phyloP scores from a whole-genome alignment of 768 basidiomycete genomes.

The Mycena belliarum region DNA sequence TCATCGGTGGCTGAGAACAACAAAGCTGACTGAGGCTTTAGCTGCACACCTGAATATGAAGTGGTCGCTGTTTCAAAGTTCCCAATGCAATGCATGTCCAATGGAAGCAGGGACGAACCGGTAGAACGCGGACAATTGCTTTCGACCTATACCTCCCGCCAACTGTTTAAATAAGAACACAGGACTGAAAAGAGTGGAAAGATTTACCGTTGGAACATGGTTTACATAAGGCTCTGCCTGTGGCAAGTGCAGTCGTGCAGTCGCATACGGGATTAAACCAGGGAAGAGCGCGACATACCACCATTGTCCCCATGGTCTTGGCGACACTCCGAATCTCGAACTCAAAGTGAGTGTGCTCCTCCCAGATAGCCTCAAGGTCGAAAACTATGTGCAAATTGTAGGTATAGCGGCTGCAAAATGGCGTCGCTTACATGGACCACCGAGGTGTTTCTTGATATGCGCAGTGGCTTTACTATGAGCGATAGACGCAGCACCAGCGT shows the following conservation, averaged over 20 bases:
- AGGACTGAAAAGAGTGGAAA: background rate
- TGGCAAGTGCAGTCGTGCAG: background rate
- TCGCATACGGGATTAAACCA: no score
- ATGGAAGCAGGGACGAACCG: slow-evolving; percentile 23
- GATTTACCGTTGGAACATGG: slow-evolving; percentile 53
- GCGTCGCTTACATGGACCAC: slow-evolving; percentile 39
- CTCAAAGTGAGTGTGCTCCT: slow-evolving; percentile 58
- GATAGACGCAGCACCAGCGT: slow-evolving; percentile 41
- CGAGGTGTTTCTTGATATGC: slow-evolving; percentile 45
- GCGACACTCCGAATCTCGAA: slow-evolving; percentile 52
- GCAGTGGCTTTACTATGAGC: slow-evolving; percentile 49
- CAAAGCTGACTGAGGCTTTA: background rate
- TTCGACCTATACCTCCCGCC: slow-evolving; percentile 56
- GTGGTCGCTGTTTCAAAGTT: slow-evolving; percentile 35
- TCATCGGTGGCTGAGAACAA: background rate
- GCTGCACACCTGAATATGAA: slow-evolving; percentile 50
- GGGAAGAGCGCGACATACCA: slow-evolving; percentile 34
- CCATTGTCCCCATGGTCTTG: slow-evolving; percentile 59
- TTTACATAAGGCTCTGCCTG: slow-evolving; percentile 62
- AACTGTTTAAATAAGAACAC: slow-evolving; percentile 33
- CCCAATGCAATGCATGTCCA: background rate
- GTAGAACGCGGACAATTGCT: slow-evolving; percentile 52
- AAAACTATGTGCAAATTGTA: slow-evolving; percentile 32
- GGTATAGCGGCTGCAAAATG: background rate
- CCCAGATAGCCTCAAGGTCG: slow-evolving; percentile 62